phyloP scores from a whole-genome alignment of 352 stramenopile genomes.

The Pythium rhizo-oryzae region DNA sequence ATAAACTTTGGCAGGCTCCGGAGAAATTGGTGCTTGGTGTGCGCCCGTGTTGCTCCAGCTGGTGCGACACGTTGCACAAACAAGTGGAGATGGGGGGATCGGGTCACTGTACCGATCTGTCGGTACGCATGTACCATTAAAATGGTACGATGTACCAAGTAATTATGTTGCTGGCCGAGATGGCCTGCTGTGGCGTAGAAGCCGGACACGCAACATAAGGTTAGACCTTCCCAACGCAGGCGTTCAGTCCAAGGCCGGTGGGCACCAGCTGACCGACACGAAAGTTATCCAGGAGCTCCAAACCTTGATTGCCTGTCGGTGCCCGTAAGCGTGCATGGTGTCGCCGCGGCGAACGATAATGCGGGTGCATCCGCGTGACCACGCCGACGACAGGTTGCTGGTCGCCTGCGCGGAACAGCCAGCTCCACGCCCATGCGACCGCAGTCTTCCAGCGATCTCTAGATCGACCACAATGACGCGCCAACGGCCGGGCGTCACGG shows the following conservation, averaged over 20 bases:
- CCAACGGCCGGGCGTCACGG: background rate
- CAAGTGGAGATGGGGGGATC: conserved; percentile 5
- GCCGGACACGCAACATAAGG: conserved; percentile 18
- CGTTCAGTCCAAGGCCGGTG: background rate
- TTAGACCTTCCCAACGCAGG: background rate
- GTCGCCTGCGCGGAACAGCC: background rate
- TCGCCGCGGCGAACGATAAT: background rate
- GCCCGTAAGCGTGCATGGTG: no score
- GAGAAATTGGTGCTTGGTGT: conserved; percentile 26
- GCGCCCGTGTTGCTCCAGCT: conserved; percentile 16
- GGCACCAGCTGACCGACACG: conserved; percentile 8
- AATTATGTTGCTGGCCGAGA: conserved; percentile 6
- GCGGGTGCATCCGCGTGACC: background rate
- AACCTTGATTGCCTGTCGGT: background rate
- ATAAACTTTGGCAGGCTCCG: conserved; percentile 14
- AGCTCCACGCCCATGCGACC: background rate
- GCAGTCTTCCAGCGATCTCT: background rate
- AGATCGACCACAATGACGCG: background rate
- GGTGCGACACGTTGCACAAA: conserved; percentile 29
- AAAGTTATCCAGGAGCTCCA: conserved; percentile 9
- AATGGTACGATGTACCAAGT: conserved; percentile 1
- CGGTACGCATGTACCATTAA: background rate
- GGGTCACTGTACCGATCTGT: background rate
- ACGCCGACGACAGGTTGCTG: background rate
- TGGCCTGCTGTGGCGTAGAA: background rate